These are phyloP conservation scores for Colletotrichum graminicola DNA, from an alignment of 2,329 filamentous ascomycete genomes.

Conservation along the genomic window DNA sequence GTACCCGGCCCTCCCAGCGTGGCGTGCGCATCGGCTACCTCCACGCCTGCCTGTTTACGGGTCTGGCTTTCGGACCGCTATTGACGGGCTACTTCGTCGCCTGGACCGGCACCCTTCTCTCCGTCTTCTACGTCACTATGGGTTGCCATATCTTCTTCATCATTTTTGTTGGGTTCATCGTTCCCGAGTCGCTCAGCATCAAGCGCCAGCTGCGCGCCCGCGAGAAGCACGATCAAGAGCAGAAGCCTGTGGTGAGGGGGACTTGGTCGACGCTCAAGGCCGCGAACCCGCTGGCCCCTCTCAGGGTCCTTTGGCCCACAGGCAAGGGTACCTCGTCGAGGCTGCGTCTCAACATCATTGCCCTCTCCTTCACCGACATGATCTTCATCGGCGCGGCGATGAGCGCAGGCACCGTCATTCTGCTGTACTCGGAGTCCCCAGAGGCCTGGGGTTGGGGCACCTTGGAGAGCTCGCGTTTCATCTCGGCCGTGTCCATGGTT, in stretches of 20 bases:
- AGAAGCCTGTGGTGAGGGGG: conserved; percentile 52
- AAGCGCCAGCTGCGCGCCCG: conserved; percentile 77
- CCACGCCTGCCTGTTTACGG: conserved; percentile 88
- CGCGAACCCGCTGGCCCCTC: conserved; percentile 78
- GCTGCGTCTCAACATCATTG: conserved; percentile 83
- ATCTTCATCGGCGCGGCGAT: conserved; percentile 85
- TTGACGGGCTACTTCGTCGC: conserved; percentile 84
- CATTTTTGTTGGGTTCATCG: conserved; percentile 74
- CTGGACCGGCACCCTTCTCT: conserved; percentile 78
- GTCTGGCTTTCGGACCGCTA: conserved; percentile 89
- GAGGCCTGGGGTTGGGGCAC: conserved; percentile 86
- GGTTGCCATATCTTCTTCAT: conserved; percentile 81
- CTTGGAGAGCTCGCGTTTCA: conserved; percentile 82
- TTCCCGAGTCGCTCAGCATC: conserved; percentile 88
- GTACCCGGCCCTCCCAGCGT: conserved; percentile 82
- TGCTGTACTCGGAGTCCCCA: conserved; percentile 85
- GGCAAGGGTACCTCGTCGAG: conserved; percentile 69
- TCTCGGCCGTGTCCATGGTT: conserved; percentile 81
- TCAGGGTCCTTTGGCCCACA: conserved; percentile 82
- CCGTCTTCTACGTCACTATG: conserved; percentile 87
- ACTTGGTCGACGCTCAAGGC: conserved; percentile 48
- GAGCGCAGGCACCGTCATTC: conserved; percentile 82
- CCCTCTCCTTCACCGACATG: conserved; percentile 84
- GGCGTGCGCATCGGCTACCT: conserved; percentile 90
- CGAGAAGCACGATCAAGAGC: conserved; percentile 70